Evolutionary conservation across 768 basidiomycete species (phyloP).

Genomic region (Kwoniella sp.): DNA sequence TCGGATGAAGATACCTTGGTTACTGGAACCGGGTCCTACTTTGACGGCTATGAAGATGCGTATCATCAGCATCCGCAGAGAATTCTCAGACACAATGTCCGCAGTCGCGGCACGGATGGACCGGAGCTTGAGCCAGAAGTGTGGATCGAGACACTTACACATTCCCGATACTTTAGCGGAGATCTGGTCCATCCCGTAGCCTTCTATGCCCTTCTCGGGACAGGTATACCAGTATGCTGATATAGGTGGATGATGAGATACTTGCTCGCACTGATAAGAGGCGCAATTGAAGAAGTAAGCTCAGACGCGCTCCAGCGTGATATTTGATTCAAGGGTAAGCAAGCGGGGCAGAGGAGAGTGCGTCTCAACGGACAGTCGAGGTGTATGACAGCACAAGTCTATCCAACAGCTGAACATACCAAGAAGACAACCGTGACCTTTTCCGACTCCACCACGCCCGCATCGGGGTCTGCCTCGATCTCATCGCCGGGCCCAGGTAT

Average conservation of each 20-base stretch:
- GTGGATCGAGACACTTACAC: constrained; percentile 53
- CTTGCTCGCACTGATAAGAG: constrained; percentile 72
- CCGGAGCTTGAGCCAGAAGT: too few species aligned
- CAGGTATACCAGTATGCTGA: constrained; percentile 80
- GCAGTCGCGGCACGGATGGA: not conserved
- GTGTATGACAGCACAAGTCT: too few species aligned
- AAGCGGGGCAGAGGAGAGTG: not conserved
- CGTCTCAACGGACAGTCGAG: too few species aligned
- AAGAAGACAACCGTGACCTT: constrained; percentile 73
- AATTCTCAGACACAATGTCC: too few species aligned
- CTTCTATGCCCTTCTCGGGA: constrained; percentile 71
- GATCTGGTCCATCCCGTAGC: constrained; percentile 84
- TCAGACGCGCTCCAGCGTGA: not conserved
- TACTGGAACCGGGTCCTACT: constrained; percentile 70
- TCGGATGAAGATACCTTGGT: constrained; percentile 84
- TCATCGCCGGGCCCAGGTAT: constrained; percentile 53
- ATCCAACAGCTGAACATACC: constrained; percentile 51
- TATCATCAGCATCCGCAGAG: constrained; percentile 1
- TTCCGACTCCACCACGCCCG: constrained; percentile 56
- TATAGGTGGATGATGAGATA: constrained; percentile 95
- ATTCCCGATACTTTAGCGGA: constrained; percentile 88
- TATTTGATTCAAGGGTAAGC: not conserved
- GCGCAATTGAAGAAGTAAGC: not conserved
- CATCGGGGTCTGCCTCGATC: constrained; percentile 55
- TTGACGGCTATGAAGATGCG: constrained; percentile 49